Evolutionary conservation across 148 eudicot genomes (phyloP).

Genomic region (Polygonum maritimum): DNA sequence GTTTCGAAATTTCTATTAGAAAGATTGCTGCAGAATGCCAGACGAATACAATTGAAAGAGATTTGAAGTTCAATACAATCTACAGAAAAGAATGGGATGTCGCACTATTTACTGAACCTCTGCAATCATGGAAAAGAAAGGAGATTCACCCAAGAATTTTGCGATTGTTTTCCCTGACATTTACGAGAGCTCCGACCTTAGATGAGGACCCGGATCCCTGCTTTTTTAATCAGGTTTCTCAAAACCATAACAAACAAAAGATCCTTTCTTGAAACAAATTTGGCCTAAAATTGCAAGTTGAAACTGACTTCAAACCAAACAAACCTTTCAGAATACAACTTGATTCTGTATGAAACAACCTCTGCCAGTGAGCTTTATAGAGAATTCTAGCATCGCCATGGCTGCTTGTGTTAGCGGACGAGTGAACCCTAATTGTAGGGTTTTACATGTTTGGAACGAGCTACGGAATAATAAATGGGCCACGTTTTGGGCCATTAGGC

Average conservation of each 20-base stretch:
- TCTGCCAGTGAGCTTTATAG: not conserved
- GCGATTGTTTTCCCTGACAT: conserved; percentile 20
- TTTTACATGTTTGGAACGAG: not conserved
- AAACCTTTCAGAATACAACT: not conserved
- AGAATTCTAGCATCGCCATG: not conserved
- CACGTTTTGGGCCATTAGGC: not conserved
- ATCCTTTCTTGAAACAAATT: not conserved
- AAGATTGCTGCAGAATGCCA: no score
- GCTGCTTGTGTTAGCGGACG: not conserved
- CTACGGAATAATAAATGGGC: not conserved
- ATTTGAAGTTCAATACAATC: not conserved
- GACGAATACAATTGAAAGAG: no score
- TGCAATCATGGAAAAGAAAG: conserved; percentile 6
- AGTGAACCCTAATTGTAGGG: not conserved
- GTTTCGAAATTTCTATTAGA: no score
- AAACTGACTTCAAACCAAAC: not conserved
- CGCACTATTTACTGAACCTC: conserved; percentile 34
- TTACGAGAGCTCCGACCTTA: conserved; percentile 22
- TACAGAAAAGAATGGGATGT: conserved; percentile 16
- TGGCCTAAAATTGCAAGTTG: not conserved
- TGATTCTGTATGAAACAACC: not conserved
- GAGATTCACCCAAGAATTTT: conserved; percentile 35
- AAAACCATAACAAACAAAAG: not conserved
- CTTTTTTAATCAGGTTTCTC: conserved; percentile 22
- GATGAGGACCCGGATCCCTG: conserved; percentile 16